Percentiles rank a stretch among this genome's conserved stretches.
Evolutionary conservation across 148 eudicot genomes (phyloP).

Genomic region (Suaeda aralocaspica): DNA sequence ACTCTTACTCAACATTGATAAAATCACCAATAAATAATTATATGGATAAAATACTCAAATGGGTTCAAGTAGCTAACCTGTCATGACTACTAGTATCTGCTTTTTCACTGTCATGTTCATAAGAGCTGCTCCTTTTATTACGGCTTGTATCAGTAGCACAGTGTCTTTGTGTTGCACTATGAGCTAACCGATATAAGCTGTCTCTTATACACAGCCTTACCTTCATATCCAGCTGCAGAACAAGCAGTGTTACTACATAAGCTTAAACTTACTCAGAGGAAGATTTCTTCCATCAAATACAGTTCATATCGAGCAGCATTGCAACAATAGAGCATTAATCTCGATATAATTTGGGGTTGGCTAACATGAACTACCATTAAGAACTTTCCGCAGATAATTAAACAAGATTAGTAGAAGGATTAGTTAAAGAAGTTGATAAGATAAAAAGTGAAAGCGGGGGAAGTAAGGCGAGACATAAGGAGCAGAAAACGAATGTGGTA

Average conservation of each 20-base stretch:
- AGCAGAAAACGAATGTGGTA: too few relatives aligned
- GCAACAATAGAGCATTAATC: too few relatives aligned
- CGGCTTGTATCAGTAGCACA: constrained; percentile 42
- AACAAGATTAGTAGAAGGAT: too few relatives aligned
- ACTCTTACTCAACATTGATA: background rate
- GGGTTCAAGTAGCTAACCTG: constrained; percentile 44
- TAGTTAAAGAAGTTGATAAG: too few relatives aligned
- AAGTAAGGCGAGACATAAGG: too few relatives aligned
- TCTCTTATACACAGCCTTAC: constrained; percentile 67
- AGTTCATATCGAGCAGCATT: background rate
- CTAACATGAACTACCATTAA: too few relatives aligned
- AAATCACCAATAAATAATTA: background rate
- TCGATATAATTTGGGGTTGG: too few relatives aligned
- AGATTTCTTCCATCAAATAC: background rate
- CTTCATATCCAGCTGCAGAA: constrained; percentile 59
- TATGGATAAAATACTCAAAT: background rate
- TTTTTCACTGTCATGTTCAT: constrained; percentile 25
- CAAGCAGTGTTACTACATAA: background rate
- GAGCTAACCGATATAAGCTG: constrained; percentile 74
- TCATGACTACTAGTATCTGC: constrained; percentile 38
- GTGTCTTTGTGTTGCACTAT: constrained; percentile 64
- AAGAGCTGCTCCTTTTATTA: constrained; percentile 29
- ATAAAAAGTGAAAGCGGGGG: too few relatives aligned
- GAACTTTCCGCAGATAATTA: too few relatives aligned
- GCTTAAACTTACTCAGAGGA: background rate